Evolutionary conservation across 345 rosid species (phyloP).

Genomic region (Citrus inodora): DNA sequence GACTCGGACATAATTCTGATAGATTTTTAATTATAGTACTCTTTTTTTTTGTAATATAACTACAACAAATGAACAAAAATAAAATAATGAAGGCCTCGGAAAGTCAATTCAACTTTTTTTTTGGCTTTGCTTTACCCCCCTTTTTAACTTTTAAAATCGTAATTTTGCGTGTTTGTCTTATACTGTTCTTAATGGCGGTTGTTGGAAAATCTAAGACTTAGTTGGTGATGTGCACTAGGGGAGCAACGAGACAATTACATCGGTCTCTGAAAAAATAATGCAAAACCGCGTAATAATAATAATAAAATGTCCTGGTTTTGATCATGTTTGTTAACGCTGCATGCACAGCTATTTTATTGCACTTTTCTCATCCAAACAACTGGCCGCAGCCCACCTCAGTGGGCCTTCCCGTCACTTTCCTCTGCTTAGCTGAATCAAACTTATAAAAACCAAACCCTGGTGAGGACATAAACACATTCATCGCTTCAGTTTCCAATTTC

Average conservation of each 20-base stretch:
- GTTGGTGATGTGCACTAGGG: neutral
- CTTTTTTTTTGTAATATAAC: too few relatives aligned
- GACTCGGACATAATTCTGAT: too few relatives aligned
- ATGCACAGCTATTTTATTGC: neutral
- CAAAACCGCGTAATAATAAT: neutral
- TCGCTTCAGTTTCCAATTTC: neutral
- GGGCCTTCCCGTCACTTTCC: conserved; percentile 1
- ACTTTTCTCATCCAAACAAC: neutral
- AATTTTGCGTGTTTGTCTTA: neutral
- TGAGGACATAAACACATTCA: neutral
- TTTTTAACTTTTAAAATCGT: too few relatives aligned
- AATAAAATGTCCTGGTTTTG: neutral
- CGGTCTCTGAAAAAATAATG: neutral
- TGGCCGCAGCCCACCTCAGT: neutral
- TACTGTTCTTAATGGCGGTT: neutral
- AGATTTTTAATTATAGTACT: too few relatives aligned
- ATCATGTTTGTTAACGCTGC: neutral
- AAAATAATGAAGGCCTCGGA: too few relatives aligned
- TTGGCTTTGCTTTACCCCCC: too few relatives aligned
- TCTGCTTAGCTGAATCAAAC: neutral
- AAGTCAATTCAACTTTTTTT: too few relatives aligned
- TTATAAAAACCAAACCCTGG: neutral
- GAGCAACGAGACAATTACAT: neutral
- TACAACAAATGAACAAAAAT: too few relatives aligned
- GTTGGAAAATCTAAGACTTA: neutral